Conservation (phyloP, 257 asterid genomes). For the Solanum phureja region DNA sequence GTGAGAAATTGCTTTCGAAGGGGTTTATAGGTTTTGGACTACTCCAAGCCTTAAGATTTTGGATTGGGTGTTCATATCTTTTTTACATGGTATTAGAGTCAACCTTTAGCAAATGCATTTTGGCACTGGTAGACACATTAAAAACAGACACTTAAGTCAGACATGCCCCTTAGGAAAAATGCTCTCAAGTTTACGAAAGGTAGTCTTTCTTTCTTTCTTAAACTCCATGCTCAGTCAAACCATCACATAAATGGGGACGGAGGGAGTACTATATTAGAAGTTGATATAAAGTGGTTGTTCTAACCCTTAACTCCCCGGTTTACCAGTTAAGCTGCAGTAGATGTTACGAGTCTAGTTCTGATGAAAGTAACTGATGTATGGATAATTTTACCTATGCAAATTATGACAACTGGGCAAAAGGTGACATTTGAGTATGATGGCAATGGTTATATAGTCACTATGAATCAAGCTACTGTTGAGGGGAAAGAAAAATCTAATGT, state of each 20-base stretch:
- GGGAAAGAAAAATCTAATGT: slow-evolving; percentile 50
- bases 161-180: not conserved
- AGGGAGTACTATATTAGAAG: not conserved
- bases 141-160: not conserved
- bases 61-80: no score
- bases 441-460: slow-evolving; percentile 63
- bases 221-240: not conserved
- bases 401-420: slow-evolving; percentile 81
- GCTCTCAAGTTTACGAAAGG: not conserved
- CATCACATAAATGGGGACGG: not conserved
- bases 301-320: not conserved
- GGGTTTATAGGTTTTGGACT: not conserved
- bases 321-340: not conserved
- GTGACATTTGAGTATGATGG: slow-evolving; percentile 88
- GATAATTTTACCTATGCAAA: slow-evolving; percentile 27
- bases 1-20: not conserved
- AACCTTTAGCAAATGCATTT: not conserved
- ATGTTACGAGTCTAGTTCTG: not conserved
- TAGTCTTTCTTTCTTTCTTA: not conserved
- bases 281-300: not conserved
- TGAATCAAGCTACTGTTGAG: slow-evolving; percentile 70
- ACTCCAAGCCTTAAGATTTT: not conserved
- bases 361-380: not conserved
- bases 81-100: no score
- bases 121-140: not conserved